These are phyloP conservation scores for Paraconiothyrium brasiliense DNA, from an alignment of 2,329 filamentous ascomycete genomes.

Conservation along the genomic window DNA sequence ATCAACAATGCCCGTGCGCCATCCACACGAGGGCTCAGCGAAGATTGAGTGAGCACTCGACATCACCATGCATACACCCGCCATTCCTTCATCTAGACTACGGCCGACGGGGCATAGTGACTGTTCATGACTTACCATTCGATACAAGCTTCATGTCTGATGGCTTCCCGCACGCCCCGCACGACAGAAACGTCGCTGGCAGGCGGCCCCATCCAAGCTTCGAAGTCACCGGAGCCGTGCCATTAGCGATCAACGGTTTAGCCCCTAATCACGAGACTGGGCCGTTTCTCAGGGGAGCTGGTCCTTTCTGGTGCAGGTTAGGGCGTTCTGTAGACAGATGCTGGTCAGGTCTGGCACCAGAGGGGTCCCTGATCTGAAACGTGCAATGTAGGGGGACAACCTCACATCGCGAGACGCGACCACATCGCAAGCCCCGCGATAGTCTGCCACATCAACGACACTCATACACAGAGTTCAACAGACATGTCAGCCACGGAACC, in stretches of 20 bases:
- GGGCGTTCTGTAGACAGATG: not conserved
- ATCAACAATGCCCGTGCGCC: constrained; percentile 20
- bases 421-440: not conserved
- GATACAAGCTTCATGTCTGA: not conserved
- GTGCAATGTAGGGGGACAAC: constrained; percentile 4
- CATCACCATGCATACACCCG: constrained; percentile 10
- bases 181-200: no score
- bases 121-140: not conserved
- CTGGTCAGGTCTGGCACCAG: not conserved
- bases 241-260: no score
- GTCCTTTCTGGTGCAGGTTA: not conserved
- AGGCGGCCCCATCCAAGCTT: no score
- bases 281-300: no score
- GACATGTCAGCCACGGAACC: constrained; percentile 3
- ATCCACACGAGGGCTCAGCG: constrained; percentile 1
- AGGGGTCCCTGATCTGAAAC: constrained; percentile 1
- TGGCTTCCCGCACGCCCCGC: no score
- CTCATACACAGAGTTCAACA: no score
- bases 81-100: constrained; percentile 2
- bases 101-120: not conserved
- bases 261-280: no score
- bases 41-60: not conserved
- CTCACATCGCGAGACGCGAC: not conserved
- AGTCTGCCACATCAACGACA: not conserved
- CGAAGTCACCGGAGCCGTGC: no score